Conservation (phyloP, 2,329 filamentous ascomycete species). For the Fusarium nanum region DNA sequence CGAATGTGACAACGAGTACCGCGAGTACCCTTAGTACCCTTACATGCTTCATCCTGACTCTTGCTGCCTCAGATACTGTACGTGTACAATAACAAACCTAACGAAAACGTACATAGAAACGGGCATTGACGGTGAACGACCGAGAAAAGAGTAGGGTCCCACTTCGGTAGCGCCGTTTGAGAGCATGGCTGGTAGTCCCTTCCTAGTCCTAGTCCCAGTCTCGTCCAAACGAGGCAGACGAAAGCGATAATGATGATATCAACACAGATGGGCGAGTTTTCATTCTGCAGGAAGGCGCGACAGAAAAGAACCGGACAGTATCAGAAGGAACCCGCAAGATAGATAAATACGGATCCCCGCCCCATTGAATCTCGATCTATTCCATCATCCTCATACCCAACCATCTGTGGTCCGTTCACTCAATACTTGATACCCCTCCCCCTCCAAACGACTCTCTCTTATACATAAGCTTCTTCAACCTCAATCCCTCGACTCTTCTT, state of each 20-base stretch:
- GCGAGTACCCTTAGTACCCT: background rate
- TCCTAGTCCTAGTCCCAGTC: background rate
- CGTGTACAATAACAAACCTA: background rate
- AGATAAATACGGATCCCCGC: conserved; percentile 40
- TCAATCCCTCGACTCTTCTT: background rate
- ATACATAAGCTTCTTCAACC: conserved; percentile 20
- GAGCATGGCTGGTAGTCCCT: conserved; percentile 5
- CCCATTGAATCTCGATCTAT: conserved; percentile 30
- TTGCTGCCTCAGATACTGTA: background rate
- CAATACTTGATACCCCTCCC: conserved; percentile 36
- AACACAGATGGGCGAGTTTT: conserved; percentile 37
- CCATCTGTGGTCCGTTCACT: conserved; percentile 19
- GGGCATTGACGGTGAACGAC: conserved; percentile 37
- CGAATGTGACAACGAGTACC: background rate
- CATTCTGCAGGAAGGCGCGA: conserved; percentile 1
- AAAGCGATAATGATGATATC: conserved; percentile 34
- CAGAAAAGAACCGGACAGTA: conserved; percentile 5
- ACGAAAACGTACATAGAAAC: background rate
- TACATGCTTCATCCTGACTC: background rate
- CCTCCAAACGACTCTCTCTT: conserved; percentile 18
- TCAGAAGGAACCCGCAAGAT: conserved; percentile 1
- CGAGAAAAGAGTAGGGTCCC: conserved; percentile 20
- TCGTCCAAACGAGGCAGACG: conserved; percentile 9
- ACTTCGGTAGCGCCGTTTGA: conserved; percentile 39
- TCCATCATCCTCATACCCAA: conserved; percentile 19